Evolutionary conservation across 2,329 filamentous ascomycete species (phyloP).

Genomic region (Stagonosporopsis vannaccii): DNA sequence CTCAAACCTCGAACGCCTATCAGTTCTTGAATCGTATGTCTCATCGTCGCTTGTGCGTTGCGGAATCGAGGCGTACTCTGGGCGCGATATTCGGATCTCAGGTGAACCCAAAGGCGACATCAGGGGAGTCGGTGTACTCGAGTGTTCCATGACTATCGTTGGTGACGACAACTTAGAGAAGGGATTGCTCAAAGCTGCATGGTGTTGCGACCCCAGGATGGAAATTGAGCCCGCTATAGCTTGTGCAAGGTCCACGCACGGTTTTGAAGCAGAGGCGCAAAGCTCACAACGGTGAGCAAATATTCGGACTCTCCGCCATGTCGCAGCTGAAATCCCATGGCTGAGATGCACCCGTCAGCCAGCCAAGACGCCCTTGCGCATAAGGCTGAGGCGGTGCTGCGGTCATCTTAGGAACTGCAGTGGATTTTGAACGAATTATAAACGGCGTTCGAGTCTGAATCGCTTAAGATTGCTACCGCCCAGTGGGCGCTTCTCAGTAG

Average conservation of each 20-base stretch:
- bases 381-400: slow-evolving; percentile 24
- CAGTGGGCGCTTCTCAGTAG: neutral
- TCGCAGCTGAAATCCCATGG: slow-evolving; percentile 25
- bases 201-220: neutral
- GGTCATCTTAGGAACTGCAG: slow-evolving; percentile 9
- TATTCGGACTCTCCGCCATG: slow-evolving; percentile 3
- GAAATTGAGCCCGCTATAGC: slow-evolving; percentile 3
- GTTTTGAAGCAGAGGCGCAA: neutral
- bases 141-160: slow-evolving; percentile 8
- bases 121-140: neutral
- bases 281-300: slow-evolving; percentile 10
- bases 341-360: slow-evolving; percentile 28
- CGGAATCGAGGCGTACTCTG: slow-evolving; percentile 27
- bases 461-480: slow-evolving; percentile 13
- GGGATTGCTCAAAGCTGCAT: slow-evolving; percentile 13
- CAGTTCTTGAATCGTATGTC: slow-evolving; percentile 12
- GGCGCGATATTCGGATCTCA: slow-evolving; percentile 22
- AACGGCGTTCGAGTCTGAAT: slow-evolving; percentile 10
- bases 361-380: slow-evolving; percentile 16
- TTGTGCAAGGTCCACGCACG: neutral
- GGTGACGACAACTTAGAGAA: neutral
- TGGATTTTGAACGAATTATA: slow-evolving; percentile 9
- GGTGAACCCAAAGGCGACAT: slow-evolving; percentile 23
- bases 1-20: slow-evolving; percentile 27
- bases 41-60: slow-evolving; percentile 28